Base-by-base conservation (phyloP, 2,329 filamentous ascomycete genomes). In the Purpureocillium takamizusanense region DNA sequence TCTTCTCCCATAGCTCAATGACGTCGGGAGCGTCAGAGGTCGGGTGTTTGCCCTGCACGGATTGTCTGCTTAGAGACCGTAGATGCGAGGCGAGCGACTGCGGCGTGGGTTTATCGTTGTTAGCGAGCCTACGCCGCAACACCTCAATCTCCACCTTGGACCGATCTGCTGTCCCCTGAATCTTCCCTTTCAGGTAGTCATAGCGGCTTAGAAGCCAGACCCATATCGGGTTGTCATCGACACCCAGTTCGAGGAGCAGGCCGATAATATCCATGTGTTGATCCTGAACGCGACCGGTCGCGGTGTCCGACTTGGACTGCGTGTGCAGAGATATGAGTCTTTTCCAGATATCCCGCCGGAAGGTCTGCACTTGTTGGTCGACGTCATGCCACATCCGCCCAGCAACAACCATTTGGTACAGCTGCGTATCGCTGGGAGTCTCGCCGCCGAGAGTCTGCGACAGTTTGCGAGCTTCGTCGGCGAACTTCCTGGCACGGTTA, bases 321-420 rank as follows among this genome's bases (percentile, higher is more conserved):
- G 70, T 67, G 54, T 88, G 81, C 9, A 81, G 73, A 28, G 78
- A 76, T 30, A 82, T 78, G 36, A 98, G 69, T 48, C 77, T 81
- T 53, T 82, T 81, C 89, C 92, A 97, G 7, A 94, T 69, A 40
- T 95, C 87, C 11, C 86, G 76, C 63, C 95, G 97, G 65, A 97
- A 94, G 2, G 68, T 61, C 46, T 89, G 80, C 15, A 95, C 80
- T 51, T 95, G 90, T 34, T 86, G 78, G 44, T 94, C 83, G 9
- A 95, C 86, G 57, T 95, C 89, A 46, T 85, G 75, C 92, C 92
- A 98, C 83, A 98, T 94, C 36, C 89, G 79, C 7, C 84, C 89
- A 7, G 89, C 89, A 34, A 95, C 74, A 33, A 98, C 69, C 43
- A 98, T 81, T 43, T 88, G 83, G 56, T 95, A 86, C 11, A 92